Percentiles rank a stretch among this genome's conserved stretches.
phyloP scores from a whole-genome alignment of 2,329 filamentous ascomycete genomes.

The Alternaria panax region DNA sequence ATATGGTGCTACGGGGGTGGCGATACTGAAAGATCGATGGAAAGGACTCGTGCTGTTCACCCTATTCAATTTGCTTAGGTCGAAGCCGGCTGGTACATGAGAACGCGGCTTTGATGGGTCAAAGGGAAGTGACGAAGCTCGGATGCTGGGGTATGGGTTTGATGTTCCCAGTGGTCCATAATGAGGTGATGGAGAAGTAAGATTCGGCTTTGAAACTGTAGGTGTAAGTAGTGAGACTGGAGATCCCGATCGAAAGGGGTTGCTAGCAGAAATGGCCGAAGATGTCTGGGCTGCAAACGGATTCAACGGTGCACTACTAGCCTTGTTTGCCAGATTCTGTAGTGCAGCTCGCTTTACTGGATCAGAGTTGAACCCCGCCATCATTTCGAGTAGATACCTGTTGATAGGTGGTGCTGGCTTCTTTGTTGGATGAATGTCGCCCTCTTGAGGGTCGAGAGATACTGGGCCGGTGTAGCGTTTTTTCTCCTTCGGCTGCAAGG shows the following conservation, averaged over 20 bases:
- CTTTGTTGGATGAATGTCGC: background rate
- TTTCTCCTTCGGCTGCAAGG: background rate
- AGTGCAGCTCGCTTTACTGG: background rate
- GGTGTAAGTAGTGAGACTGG: background rate
- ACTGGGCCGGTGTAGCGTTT: background rate
- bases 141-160: background rate
- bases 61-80: background rate
- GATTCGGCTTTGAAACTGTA: background rate
- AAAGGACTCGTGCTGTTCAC: background rate
- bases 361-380: background rate
- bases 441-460: background rate
- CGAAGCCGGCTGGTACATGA: background rate
- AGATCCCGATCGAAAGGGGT: too few relatives aligned
- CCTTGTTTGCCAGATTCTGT: background rate
- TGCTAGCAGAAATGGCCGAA: background rate
- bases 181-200: background rate
- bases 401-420: background rate
- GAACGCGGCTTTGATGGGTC: background rate
- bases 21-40: too few relatives aligned
- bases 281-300: background rate
- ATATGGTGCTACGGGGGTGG: background rate
- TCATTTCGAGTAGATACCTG: background rate
- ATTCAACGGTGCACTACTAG: background rate
- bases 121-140: background rate
- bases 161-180: background rate